Evolutionary conservation across 805 yeast genomes (phyloP).

Genomic region (Jamesozyma lodderae): DNA sequence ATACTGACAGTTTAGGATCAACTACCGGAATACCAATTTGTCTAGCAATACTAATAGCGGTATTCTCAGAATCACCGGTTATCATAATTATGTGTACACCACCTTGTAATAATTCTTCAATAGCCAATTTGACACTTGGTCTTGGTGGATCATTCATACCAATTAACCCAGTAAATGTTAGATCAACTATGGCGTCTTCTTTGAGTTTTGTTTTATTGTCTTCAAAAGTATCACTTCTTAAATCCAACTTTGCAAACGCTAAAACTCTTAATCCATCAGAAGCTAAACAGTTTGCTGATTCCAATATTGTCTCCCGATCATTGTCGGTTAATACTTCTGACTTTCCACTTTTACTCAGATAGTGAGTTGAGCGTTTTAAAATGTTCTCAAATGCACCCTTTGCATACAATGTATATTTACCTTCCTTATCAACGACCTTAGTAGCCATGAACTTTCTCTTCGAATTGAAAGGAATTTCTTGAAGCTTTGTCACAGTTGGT

Average conservation of each 20-base stretch:
- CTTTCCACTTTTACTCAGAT: slow-evolving; percentile 50
- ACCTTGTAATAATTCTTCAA: slow-evolving; percentile 70
- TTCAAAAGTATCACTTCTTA: slow-evolving; percentile 31
- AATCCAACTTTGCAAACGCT: slow-evolving; percentile 48
- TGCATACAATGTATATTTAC: slow-evolving; percentile 50
- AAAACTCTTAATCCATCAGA: slow-evolving; percentile 77
- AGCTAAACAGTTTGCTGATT: slow-evolving; percentile 59
- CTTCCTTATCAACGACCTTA: slow-evolving; percentile 45
- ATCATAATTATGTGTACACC: slow-evolving; percentile 98
- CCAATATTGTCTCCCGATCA: slow-evolving; percentile 37
- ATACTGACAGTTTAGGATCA: slow-evolving; percentile 53
- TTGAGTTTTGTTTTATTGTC: slow-evolving; percentile 23
- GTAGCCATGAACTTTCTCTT: slow-evolving; percentile 84
- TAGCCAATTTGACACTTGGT: slow-evolving; percentile 67
- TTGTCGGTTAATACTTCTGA: slow-evolving; percentile 47
- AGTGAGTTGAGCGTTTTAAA: slow-evolving; percentile 48
- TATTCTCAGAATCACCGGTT: slow-evolving; percentile 86
- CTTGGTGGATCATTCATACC: slow-evolving; percentile 99
- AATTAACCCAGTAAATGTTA: slow-evolving; percentile 73
- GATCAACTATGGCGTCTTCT: slow-evolving; percentile 42
- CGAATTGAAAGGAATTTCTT: slow-evolving; percentile 81
- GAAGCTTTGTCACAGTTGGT: slow-evolving; percentile 42
- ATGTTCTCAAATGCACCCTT: slow-evolving; percentile 88
- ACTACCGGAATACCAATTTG: slow-evolving; percentile 82
- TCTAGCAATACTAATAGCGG: slow-evolving; percentile 76